Conservation (phyloP, 352 stramenopile species). For the Pythium dissimile region DNA sequence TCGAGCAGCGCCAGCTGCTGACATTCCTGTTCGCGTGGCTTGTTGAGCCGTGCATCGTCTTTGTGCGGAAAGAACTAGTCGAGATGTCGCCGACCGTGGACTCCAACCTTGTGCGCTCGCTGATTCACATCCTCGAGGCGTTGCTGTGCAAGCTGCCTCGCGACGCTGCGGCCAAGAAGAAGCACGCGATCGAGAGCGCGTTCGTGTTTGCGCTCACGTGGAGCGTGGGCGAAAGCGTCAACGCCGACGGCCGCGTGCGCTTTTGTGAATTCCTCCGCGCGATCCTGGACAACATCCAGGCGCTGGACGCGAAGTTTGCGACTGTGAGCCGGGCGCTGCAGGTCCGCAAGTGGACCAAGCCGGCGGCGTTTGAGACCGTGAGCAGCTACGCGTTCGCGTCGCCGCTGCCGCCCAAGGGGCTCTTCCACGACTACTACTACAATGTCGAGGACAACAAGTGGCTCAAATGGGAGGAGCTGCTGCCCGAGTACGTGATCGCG, state of each 20-base stretch:
- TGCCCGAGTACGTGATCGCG: conserved; percentile 84
- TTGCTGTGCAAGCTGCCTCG: conserved; percentile 69
- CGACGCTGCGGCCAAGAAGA: conserved; percentile 71
- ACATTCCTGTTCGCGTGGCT: conserved; percentile 84
- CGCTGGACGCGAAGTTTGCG: conserved; percentile 68
- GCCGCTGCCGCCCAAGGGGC: conserved; percentile 62
- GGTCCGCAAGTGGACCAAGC: conserved; percentile 79
- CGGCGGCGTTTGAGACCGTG: conserved; percentile 37
- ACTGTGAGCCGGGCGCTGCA: conserved; percentile 75
- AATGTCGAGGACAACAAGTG: conserved; percentile 82
- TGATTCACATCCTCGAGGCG: conserved; percentile 83
- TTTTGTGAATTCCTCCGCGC: conserved; percentile 85
- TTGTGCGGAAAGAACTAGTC: conserved; percentile 84
- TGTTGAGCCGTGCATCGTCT: conserved; percentile 86
- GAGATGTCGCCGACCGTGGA: conserved; percentile 89
- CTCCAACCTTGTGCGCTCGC: conserved; percentile 85
- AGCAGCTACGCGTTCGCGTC: conserved; percentile 45
- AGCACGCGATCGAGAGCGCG: conserved; percentile 57
- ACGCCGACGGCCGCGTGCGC: conserved; percentile 51
- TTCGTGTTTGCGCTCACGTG: conserved; percentile 93
- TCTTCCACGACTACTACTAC: conserved; percentile 88
- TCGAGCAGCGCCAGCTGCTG: conserved; percentile 67
- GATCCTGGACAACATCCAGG: conserved; percentile 70
- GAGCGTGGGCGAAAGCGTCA: conserved; percentile 83
- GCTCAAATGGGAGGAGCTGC: conserved; percentile 89